Conservation (phyloP, 2,329 filamentous ascomycete genomes). For the Incumbomyces lentus region DNA sequence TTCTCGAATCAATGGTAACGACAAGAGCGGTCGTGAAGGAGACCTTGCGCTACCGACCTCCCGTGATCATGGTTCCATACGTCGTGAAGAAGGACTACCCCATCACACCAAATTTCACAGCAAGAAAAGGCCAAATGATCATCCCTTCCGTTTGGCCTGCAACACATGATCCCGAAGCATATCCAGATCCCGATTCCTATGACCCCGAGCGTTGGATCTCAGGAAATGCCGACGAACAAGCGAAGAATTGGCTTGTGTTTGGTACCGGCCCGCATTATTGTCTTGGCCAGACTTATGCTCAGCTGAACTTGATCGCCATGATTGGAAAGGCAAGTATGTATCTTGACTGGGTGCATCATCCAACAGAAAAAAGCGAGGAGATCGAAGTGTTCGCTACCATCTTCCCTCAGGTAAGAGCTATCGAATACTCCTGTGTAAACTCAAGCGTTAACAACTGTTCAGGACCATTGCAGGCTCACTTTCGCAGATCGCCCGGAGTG, state of each 20-base stretch:
- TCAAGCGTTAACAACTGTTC: constrained; percentile 16
- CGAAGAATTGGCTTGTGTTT: constrained; percentile 96
- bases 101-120: constrained; percentile 76
- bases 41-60: constrained; percentile 84
- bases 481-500: constrained; percentile 41
- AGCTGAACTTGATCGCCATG: constrained; percentile 78
- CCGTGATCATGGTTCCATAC: constrained; percentile 95
- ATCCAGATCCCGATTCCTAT: constrained; percentile 77
- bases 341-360: constrained; percentile 81
- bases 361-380: constrained; percentile 75
- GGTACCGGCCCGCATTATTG: constrained; percentile 95
- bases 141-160: constrained; percentile 85
- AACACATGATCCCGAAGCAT: constrained; percentile 85
- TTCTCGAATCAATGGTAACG: constrained; percentile 79
- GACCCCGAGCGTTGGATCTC: constrained; percentile 86
- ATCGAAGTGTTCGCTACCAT: constrained; percentile 98
- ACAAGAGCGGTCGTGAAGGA: constrained; percentile 88
- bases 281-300: constrained; percentile 83
- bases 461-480: constrained; percentile 76
- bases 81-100: constrained; percentile 91
- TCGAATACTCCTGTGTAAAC: neutral
- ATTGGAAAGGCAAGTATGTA: constrained; percentile 80
- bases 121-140: constrained; percentile 90
- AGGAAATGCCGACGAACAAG: constrained; percentile 78
- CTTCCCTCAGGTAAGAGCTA: constrained; percentile 72